phyloP scores from a whole-genome alignment of 345 rosid genomes.

The Euphorbia peplus region DNA sequence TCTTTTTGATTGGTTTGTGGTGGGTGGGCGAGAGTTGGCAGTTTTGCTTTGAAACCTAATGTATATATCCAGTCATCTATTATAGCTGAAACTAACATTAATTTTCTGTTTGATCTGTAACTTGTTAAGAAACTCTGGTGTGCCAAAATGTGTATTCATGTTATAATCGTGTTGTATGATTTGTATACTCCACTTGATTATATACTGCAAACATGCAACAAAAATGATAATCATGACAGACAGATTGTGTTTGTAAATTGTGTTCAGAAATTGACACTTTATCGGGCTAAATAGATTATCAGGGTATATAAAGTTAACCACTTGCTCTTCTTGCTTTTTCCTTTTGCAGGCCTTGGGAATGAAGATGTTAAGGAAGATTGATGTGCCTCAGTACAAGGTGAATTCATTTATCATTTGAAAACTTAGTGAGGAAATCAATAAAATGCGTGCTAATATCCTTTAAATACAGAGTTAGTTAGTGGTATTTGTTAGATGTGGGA shows the following conservation, averaged over 20 bases:
- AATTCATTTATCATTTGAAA: slow-evolving; percentile 2
- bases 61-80: not conserved
- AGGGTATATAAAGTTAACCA: not conserved
- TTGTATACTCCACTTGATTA: too few relatives aligned
- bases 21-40: not conserved
- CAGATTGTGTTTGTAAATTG: too few relatives aligned
- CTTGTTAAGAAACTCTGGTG: not conserved
- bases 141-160: too few relatives aligned
- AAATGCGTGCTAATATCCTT: too few relatives aligned
- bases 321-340: not conserved
- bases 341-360: slow-evolving; percentile 75
- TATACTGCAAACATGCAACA: too few relatives aligned
- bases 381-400: slow-evolving; percentile 81
- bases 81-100: not conserved
- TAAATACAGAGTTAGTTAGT: too few relatives aligned
- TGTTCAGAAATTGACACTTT: not conserved
- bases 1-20: not conserved
- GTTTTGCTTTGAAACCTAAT: not conserved
- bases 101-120: not conserved
- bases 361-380: slow-evolving; percentile 65
- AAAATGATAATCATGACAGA: too few relatives aligned
- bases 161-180: too few relatives aligned
- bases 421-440: not conserved
- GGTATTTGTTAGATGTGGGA: too few relatives aligned
- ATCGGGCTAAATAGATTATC: not conserved